Base-by-base conservation (phyloP, 2,329 filamentous ascomycete genomes). In the Berkeleyomyces basicola region DNA sequence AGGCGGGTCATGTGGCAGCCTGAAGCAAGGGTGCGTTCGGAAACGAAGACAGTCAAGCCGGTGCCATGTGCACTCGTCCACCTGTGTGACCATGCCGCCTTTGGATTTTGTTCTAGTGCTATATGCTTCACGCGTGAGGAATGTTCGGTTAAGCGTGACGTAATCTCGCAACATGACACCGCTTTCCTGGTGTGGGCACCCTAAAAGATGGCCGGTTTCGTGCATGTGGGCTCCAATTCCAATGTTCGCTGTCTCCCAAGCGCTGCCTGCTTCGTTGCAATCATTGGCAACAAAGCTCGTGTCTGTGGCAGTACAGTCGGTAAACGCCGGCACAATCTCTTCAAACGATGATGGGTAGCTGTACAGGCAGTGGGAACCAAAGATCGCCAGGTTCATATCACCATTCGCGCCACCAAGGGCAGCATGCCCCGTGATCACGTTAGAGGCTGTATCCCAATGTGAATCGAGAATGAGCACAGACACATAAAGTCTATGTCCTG, bases 111-210 rank as follows among this genome's bases (percentile, higher is more conserved):
- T 96, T 55, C 91, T 82, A 2, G 90, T 96, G 2, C 87, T 93
- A 70, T 87, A 96, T 0, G 90, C 84, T 72, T 96, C 92, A 47
- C 86, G 83, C 40, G 82, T 81, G 55, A 88, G 79, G 71, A 96
- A 97, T 0, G 87, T 87, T 36, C 92, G 83, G 72, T 93, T 95
- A 10, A 97, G 75, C 1, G 79, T 85, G 40, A 91, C 83, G 71
- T 95, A 96, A 71, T 96, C 92, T 63, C 88, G 81, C 59, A 90
- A 77, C 92, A 97, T 97, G 65, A 97, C 79, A n/a, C 93, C 92
- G 37, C 78, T 87, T 70, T 93, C 89, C 70, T 95, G 90, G 70
- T 95, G 88, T 7, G 90, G 89, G 67, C 89, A 95, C 59, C 92
- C 92, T 67, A 97, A 87, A 31, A 96, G 74, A 74, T 95, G 92